Percentiles rank a stretch among this genome's conserved stretches.
Evolutionary conservation across 2,329 filamentous ascomycete genomes (phyloP).

Genomic region (Penicillium sp.): DNA sequence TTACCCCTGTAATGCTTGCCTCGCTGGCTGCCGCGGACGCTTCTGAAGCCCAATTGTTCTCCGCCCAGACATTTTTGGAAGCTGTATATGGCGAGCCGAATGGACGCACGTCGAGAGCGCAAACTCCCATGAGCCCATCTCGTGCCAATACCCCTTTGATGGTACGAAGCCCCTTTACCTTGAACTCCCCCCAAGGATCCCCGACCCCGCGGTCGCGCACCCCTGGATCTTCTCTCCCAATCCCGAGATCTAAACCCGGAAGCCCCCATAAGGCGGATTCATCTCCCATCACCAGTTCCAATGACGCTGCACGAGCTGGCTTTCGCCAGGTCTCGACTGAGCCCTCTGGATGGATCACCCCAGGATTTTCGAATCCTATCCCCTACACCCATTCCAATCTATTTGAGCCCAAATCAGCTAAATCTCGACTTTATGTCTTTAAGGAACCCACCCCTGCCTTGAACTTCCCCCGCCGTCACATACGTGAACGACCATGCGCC

Average conservation of each 20-base stretch:
- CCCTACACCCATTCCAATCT: constrained; percentile 23
- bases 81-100: constrained; percentile 60
- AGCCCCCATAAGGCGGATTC: constrained; percentile 7
- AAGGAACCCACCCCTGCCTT: constrained; percentile 53
- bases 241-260: constrained; percentile 8
- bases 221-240: constrained; percentile 13
- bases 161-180: constrained; percentile 35
- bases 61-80: constrained; percentile 70
- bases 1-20: constrained; percentile 56
- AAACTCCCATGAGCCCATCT: constrained; percentile 56
- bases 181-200: constrained; percentile 15
- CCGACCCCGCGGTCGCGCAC: constrained; percentile 12
- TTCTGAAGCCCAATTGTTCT: constrained; percentile 68
- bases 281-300: not conserved
- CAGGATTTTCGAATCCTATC: constrained; percentile 15
- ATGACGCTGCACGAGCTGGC: constrained; percentile 7
- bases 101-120: constrained; percentile 55
- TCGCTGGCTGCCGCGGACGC: constrained; percentile 68
- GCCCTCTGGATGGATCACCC: constrained; percentile 9
- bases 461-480: constrained; percentile 49
- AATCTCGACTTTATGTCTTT: constrained; percentile 31
- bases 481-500: constrained; percentile 59
- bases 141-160: constrained; percentile 38
- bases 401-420: constrained; percentile 29
- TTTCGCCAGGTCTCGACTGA: constrained; percentile 6